Evolutionary conservation across 2,329 filamentous ascomycete genomes (phyloP).

Genomic region (Alternaria ventricosa): DNA sequence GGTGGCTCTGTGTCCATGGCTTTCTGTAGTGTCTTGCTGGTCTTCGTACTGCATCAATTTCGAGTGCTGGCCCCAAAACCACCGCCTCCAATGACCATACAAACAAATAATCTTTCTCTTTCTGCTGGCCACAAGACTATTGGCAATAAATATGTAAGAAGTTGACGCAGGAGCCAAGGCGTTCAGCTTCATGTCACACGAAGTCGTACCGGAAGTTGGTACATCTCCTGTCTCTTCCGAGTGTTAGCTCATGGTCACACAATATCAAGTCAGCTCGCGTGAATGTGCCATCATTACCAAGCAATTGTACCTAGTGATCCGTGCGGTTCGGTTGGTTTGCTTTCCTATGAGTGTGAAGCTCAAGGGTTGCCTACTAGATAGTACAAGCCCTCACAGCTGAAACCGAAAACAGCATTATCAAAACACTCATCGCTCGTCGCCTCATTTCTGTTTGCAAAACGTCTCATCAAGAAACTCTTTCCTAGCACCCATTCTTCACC

Average conservation of each 20-base stretch:
- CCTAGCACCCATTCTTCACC: not conserved
- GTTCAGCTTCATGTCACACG: not conserved
- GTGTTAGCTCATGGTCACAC: not conserved
- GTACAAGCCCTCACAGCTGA: not conserved
- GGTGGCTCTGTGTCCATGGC: not conserved
- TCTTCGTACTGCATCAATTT: not conserved
- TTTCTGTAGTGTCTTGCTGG: not conserved
- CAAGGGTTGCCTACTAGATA: not conserved
- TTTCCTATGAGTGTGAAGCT: not conserved
- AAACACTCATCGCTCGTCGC: not conserved
- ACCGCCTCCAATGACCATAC: not conserved
- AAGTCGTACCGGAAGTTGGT: not conserved
- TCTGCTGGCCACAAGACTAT: not conserved
- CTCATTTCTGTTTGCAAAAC: not conserved
- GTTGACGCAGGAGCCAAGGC: not conserved
- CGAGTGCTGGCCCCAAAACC: not conserved
- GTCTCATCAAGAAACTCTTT: not conserved
- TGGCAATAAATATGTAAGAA: not conserved
- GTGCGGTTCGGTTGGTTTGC: not conserved
- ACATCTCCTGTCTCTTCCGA: not conserved
- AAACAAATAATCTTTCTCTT: not conserved
- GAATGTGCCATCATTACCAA: not conserved
- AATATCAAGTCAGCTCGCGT: not conserved
- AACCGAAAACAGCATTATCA: not conserved
- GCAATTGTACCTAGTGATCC: not conserved